Conservation (phyloP, 495 filamentous ascomycete genomes). For the Daldinia bambusicola region DNA sequence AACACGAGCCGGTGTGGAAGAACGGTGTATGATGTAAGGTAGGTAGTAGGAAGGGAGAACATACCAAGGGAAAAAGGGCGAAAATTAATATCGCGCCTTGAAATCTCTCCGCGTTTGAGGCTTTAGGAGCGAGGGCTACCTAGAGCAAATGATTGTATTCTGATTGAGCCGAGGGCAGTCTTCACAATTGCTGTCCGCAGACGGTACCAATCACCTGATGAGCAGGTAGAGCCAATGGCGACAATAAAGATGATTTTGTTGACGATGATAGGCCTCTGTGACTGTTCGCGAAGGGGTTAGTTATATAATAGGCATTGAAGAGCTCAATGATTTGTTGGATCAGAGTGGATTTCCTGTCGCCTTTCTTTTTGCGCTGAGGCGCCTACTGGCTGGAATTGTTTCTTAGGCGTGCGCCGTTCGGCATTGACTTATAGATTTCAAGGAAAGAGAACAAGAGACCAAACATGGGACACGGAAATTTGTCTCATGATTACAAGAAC, state of each 20-base stretch:
- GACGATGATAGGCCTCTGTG: constrained; percentile 59
- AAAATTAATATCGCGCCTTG: constrained; percentile 44
- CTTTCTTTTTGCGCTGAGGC: constrained; percentile 46
- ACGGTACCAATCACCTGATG: constrained; percentile 61
- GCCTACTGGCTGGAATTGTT: constrained; percentile 49
- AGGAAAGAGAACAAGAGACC: constrained; percentile 8
- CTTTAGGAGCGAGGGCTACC: constrained; percentile 29
- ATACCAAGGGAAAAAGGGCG: constrained; percentile 32
- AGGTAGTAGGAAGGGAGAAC: constrained; percentile 19
- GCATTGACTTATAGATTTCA: constrained; percentile 23
- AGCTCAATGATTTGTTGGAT: constrained; percentile 59
- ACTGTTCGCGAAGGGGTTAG: constrained; percentile 52
- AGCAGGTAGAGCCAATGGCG: constrained; percentile 56
- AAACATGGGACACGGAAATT: constrained; percentile 11
- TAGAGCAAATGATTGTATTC: constrained; percentile 39
- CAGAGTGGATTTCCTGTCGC: constrained; percentile 42
- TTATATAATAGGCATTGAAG: constrained; percentile 45
- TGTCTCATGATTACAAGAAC: constrained; percentile 23
- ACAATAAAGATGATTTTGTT: constrained; percentile 47
- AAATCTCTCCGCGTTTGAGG: constrained; percentile 30
- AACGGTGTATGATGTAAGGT: constrained; percentile 39
- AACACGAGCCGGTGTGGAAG: constrained; percentile 27
- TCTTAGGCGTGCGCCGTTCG: constrained; percentile 16
- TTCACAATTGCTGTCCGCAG: constrained; percentile 61
- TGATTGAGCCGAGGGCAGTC: constrained; percentile 53